Percentiles rank a stretch among this genome's conserved stretches.
These are phyloP conservation scores for Phytophthora ohioensis DNA, from an alignment of 352 stramenopile genomes.

Conservation along the genomic window DNA sequence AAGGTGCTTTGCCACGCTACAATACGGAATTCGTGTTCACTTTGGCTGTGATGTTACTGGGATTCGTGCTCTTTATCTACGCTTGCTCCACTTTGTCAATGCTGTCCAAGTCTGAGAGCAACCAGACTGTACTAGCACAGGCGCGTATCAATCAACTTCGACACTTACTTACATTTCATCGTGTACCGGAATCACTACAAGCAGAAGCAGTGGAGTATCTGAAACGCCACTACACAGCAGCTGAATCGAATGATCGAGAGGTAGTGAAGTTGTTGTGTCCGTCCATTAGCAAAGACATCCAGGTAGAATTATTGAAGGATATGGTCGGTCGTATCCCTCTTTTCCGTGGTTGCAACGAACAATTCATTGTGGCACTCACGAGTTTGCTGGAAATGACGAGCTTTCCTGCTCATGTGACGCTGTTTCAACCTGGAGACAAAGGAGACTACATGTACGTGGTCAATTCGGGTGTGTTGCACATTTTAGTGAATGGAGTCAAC, in stretches of 20 bases:
- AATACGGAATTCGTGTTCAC: slow-evolving; percentile 60
- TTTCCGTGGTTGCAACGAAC: slow-evolving; percentile 66
- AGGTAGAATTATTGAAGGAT: slow-evolving; percentile 69
- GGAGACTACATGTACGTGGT: slow-evolving; percentile 84
- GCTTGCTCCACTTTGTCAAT: slow-evolving; percentile 74
- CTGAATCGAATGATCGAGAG: slow-evolving; percentile 73
- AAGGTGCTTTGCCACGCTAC: slow-evolving; percentile 50
- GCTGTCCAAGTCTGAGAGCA: slow-evolving; percentile 74
- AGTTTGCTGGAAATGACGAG: slow-evolving; percentile 73
- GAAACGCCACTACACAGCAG: slow-evolving; percentile 72
- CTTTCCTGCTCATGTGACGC: slow-evolving; percentile 57
- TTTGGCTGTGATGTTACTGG: slow-evolving; percentile 52
- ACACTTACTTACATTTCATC: slow-evolving; percentile 72
- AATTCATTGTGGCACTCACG: slow-evolving; percentile 74
- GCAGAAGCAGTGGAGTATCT: slow-evolving; percentile 65
- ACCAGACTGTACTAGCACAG: slow-evolving; percentile 47
- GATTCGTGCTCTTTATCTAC: slow-evolving; percentile 71
- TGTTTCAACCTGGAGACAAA: slow-evolving; percentile 64
- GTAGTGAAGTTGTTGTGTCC: slow-evolving; percentile 73
- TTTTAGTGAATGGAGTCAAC: slow-evolving; percentile 64
- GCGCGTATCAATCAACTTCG: slow-evolving; percentile 74
- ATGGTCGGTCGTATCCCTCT: slow-evolving; percentile 69
- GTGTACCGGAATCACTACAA: slow-evolving; percentile 60
- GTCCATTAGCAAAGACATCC: slow-evolving; percentile 79
- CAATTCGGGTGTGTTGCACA: slow-evolving; percentile 65